A percentile compares a stretch with the other conserved stretches of the same genome.
These are phyloP conservation scores for Dactylis glomerata DNA, from an alignment of 176 grass and related monocot species.

Conservation along the genomic window DNA sequence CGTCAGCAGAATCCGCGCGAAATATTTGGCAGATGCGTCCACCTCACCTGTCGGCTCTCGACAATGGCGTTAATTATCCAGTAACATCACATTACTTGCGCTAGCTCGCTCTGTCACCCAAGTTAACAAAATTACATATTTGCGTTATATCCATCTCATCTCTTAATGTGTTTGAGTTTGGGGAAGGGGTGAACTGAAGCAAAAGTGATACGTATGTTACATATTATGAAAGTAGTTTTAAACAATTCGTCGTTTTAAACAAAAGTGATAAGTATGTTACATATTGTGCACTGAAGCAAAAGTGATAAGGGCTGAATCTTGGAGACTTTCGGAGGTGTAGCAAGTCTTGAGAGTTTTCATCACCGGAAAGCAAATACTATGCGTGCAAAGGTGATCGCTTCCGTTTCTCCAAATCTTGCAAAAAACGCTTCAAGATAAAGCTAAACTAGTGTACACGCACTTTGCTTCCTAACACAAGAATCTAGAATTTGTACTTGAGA, in stretches of 20 bases:
- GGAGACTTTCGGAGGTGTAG: no score
- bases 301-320: no score
- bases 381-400: constrained; percentile 2
- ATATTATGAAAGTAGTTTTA: no score
- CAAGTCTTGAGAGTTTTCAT: not conserved
- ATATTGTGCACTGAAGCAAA: no score
- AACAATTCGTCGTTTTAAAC: no score
- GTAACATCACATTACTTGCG: constrained; percentile 7
- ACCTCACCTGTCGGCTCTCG: constrained; percentile 16
- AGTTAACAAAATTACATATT: no score
- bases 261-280: no score
- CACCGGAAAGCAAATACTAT: not conserved
- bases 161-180: no score
- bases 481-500: not conserved
- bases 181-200: no score
- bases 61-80: not conserved
- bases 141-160: no score
- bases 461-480: constrained; percentile 31
- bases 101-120: not conserved
- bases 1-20: not conserved
- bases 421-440: constrained; percentile 1
- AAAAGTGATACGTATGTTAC: no score
- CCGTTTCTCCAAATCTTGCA: not conserved
- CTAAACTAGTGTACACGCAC: not conserved
- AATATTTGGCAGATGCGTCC: constrained; percentile 15